Conservation (phyloP, 2,329 filamentous ascomycete species). For the Gremmenia infestans region DNA sequence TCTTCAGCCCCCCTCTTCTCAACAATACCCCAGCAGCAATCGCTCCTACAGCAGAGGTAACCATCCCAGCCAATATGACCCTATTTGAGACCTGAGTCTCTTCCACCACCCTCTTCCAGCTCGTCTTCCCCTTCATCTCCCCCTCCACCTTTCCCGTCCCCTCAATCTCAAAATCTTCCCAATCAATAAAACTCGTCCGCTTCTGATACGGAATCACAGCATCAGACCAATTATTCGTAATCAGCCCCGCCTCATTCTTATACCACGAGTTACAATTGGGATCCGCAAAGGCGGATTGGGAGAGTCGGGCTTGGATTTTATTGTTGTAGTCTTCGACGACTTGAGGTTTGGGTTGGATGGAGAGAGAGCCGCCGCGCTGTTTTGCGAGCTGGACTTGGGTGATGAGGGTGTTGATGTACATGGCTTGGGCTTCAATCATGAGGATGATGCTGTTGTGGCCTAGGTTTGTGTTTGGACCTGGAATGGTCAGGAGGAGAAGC, state of each 20-base stretch:
- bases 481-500: slow-evolving; percentile 35
- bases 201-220: slow-evolving; percentile 53
- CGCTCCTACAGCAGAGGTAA: slow-evolving; percentile 8
- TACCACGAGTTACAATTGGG: slow-evolving; percentile 25
- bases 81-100: slow-evolving; percentile 30
- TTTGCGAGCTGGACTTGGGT: slow-evolving; percentile 41
- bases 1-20: background rate
- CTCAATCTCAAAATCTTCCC: slow-evolving; percentile 40
- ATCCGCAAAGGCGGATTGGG: slow-evolving; percentile 21
- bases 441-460: slow-evolving; percentile 27
- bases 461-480: slow-evolving; percentile 32
- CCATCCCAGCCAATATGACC: slow-evolving; percentile 10
- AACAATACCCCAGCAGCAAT: slow-evolving; percentile 8
- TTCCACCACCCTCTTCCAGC: slow-evolving; percentile 33
- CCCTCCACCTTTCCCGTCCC: slow-evolving; percentile 27
- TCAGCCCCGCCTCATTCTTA: slow-evolving; percentile 21
- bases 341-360: slow-evolving; percentile 39
- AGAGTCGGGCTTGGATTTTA: slow-evolving; percentile 18
- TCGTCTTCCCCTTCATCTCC: slow-evolving; percentile 23
- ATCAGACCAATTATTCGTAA: slow-evolving; percentile 30
- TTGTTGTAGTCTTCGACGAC: slow-evolving; percentile 29
- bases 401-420: slow-evolving; percentile 24
- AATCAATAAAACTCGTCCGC: slow-evolving; percentile 37
- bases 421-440: slow-evolving; percentile 27
- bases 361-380: slow-evolving; percentile 35